phyloP scores from a whole-genome alignment of 331 rosid species.

The Telfairia occidentalis region DNA sequence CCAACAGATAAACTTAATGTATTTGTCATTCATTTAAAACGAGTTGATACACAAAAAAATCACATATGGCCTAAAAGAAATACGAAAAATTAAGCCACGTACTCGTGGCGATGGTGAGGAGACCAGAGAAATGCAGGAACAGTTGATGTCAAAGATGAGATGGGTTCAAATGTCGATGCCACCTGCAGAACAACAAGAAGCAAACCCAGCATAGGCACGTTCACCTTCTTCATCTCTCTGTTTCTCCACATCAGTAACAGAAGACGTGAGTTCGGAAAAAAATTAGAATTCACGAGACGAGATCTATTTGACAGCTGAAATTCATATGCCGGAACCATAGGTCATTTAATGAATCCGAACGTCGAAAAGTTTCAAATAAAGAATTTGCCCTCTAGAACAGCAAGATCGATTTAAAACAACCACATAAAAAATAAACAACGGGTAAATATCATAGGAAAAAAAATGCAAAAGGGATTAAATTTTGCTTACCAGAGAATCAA shows the following conservation, averaged over 20 bases:
- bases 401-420: background rate
- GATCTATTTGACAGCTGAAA: background rate
- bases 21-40: background rate
- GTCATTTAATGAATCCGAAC: background rate
- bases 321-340: background rate
- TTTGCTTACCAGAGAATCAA: background rate
- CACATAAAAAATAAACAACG: background rate
- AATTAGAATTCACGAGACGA: background rate
- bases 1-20: background rate
- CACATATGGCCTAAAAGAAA: background rate
- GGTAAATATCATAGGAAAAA: background rate
- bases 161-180: slow-evolving; percentile 11
- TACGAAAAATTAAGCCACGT: background rate
- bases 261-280: background rate
- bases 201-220: background rate
- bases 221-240: slow-evolving; percentile 18
- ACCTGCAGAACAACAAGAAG: slow-evolving; percentile 15
- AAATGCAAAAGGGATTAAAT: background rate
- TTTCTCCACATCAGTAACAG: slow-evolving; percentile 10
- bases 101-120: slow-evolving; percentile 21
- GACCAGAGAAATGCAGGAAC: slow-evolving; percentile 45
- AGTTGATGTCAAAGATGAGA: slow-evolving; percentile 18
- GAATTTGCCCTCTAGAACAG: background rate
- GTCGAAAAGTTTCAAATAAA: background rate
- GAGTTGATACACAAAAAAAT: background rate